These are phyloP conservation scores for Pezicula rhizophila DNA, from an alignment of 2,329 filamentous ascomycete species.

Conservation along the genomic window DNA sequence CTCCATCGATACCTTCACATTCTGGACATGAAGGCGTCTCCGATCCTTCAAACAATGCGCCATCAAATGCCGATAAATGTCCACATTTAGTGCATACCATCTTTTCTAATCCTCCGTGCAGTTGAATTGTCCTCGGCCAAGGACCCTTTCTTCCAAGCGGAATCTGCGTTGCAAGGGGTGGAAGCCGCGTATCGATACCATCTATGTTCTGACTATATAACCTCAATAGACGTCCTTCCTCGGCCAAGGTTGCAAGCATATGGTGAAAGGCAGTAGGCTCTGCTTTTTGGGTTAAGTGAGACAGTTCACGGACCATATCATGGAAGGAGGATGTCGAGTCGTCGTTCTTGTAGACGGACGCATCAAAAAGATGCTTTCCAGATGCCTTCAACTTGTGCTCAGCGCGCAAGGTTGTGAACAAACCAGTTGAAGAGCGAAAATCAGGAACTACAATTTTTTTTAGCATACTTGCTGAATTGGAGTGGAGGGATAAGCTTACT, in stretches of 20 bases:
- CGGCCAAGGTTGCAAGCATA: constrained; percentile 80
- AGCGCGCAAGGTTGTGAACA: constrained; percentile 79
- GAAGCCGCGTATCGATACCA: constrained; percentile 80
- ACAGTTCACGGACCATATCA: constrained; percentile 88
- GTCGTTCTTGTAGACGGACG: constrained; percentile 93
- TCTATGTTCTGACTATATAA: constrained; percentile 98
- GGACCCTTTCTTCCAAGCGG: constrained; percentile 79
- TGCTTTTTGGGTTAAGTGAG: constrained; percentile 69
- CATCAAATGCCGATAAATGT: constrained; percentile 68
- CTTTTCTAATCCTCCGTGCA: constrained; percentile 88
- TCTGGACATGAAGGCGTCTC: constrained; percentile 72
- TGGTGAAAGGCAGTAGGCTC: constrained; percentile 88
- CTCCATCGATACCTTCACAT: constrained; percentile 69
- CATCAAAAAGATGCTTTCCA: constrained; percentile 93
- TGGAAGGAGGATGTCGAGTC: constrained; percentile 86
- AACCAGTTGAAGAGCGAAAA: constrained; percentile 84
- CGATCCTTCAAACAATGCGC: constrained; percentile 75
- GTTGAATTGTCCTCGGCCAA: constrained; percentile 88
- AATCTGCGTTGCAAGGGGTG: constrained; percentile 72
- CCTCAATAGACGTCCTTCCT: constrained; percentile 79
- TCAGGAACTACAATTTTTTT: constrained; percentile 63
- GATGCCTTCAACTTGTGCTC: constrained; percentile 90
- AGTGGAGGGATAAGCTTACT: constrained; percentile 49
- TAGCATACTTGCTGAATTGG: constrained; percentile 7
- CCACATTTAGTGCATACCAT: constrained; percentile 97